Evolutionary conservation across 2,329 filamentous ascomycete species (phyloP).

Genomic region (Fusarium keratoplasticum): DNA sequence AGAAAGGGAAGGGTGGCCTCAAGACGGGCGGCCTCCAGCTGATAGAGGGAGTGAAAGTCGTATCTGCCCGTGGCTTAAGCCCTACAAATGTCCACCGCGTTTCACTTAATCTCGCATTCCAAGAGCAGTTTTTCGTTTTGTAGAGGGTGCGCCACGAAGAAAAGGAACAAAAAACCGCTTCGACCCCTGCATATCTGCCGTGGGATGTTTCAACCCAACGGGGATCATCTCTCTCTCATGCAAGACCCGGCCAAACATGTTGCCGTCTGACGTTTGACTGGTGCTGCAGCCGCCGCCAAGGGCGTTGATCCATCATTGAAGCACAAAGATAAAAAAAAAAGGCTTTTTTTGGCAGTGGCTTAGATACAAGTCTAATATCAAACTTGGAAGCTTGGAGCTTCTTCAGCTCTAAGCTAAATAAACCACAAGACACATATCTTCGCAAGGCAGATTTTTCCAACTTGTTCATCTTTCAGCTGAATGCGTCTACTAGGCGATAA

Average conservation of each 20-base stretch:
- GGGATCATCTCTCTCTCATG: not conserved
- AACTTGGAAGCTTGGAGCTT: not conserved
- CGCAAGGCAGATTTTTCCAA: not conserved
- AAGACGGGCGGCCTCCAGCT: not conserved
- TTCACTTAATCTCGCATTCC: not conserved
- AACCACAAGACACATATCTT: not conserved
- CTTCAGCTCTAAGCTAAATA: not conserved
- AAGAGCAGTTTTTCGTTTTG: not conserved
- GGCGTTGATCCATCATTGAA: not conserved
- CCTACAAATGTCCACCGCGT: not conserved
- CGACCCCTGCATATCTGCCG: not conserved
- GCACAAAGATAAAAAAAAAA: not conserved
- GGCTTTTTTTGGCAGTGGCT: not conserved
- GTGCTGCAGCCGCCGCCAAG: slow-evolving; percentile 13
- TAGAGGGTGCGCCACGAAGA: slow-evolving; percentile 8
- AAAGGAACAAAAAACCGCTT: not conserved
- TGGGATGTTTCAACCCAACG: not conserved
- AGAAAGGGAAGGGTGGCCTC: not conserved
- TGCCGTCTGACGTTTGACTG: slow-evolving; percentile 4
- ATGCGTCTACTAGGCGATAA: not conserved
- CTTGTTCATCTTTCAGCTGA: not conserved
- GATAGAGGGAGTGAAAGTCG: not conserved
- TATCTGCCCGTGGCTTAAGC: not conserved
- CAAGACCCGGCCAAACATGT: not conserved
- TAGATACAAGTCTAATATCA: not conserved